Conservation (phyloP, 495 filamentous ascomycete genomes). For the Aspergillus coremiiformis region DNA sequence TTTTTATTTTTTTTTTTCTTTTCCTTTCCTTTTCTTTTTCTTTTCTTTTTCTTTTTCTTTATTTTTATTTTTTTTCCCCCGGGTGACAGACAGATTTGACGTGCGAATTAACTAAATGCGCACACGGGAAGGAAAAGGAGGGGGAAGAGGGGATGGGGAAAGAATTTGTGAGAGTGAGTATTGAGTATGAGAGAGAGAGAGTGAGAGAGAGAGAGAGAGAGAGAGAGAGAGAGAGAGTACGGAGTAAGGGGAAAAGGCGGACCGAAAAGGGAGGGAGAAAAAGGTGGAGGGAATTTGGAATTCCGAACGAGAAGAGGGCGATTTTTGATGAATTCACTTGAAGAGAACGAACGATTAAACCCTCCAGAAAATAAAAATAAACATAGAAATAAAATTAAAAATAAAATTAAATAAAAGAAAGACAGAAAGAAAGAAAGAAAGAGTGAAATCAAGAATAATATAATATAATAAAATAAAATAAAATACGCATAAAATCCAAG, state of each 20-base stretch:
- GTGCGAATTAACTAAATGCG: conserved; percentile 4
- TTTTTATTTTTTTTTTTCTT: background rate
- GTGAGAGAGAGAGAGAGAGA: background rate
- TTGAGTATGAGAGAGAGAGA: background rate
- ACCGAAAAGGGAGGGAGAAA: conserved; percentile 5
- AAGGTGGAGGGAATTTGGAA: conserved; percentile 11
- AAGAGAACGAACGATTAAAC: background rate
- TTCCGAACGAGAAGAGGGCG: conserved; percentile 2
- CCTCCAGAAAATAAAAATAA: conserved; percentile 6
- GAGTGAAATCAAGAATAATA: background rate
- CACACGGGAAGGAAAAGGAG: conserved; percentile 1
- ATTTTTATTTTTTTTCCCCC: background rate
- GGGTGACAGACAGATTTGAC: background rate
- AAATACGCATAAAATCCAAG: too few relatives aligned
- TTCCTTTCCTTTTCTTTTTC: background rate
- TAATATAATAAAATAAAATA: too few relatives aligned
- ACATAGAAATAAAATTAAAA: conserved; percentile 1
- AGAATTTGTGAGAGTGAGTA: too few relatives aligned
- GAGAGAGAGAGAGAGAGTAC: too few relatives aligned
- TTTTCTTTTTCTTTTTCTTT: background rate
- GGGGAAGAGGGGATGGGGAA: too few relatives aligned
- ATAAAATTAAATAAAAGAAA: too few relatives aligned
- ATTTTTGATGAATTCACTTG: too few relatives aligned
- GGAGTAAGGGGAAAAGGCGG: conserved; percentile 1
- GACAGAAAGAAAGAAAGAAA: too few relatives aligned